These are phyloP conservation scores for Starmerella roubikii DNA, from an alignment of 805 yeast species.

Conservation along the genomic window DNA sequence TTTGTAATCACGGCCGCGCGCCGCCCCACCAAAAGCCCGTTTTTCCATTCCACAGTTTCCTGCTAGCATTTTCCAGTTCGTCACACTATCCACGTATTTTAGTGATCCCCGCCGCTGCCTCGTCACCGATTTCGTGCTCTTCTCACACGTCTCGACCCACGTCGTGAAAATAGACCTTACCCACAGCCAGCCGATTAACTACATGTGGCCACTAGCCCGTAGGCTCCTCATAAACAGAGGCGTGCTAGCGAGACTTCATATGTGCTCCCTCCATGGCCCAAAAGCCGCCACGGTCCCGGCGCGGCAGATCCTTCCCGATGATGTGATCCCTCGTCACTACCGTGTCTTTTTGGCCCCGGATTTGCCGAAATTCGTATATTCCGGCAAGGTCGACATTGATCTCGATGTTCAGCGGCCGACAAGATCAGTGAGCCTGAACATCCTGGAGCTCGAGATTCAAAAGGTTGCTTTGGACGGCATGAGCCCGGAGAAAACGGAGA, in stretches of 20 bases:
- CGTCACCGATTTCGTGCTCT: no score
- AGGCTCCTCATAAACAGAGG: no score
- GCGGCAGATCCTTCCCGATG: conserved; percentile 42
- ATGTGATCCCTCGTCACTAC: conserved; percentile 64
- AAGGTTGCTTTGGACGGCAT: conserved; percentile 23
- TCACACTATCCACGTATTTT: no score
- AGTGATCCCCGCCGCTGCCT: no score
- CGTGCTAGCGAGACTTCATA: conserved; percentile 1
- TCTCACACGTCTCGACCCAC: no score
- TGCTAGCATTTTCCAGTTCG: no score
- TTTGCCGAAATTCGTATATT: conserved; percentile 28
- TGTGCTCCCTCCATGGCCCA: conserved; percentile 18
- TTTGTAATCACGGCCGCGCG: no score
- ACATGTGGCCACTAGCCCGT: no score
- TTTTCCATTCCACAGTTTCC: no score
- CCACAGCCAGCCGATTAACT: no score
- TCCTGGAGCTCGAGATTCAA: conserved; percentile 48
- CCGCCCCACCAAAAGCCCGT: no score
- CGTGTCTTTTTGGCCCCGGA: conserved; percentile 55
- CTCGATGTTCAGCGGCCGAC: conserved; percentile 34
- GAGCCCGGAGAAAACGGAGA: conserved; percentile 23
- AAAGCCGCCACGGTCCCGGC: conserved; percentile 8
- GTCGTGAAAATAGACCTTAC: no score
- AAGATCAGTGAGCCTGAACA: conserved; percentile 40
- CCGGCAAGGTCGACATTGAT: conserved; percentile 30